These are phyloP conservation scores for Lagenaria siceraria DNA, from an alignment of 306 rosid species.

Conservation along the genomic window DNA sequence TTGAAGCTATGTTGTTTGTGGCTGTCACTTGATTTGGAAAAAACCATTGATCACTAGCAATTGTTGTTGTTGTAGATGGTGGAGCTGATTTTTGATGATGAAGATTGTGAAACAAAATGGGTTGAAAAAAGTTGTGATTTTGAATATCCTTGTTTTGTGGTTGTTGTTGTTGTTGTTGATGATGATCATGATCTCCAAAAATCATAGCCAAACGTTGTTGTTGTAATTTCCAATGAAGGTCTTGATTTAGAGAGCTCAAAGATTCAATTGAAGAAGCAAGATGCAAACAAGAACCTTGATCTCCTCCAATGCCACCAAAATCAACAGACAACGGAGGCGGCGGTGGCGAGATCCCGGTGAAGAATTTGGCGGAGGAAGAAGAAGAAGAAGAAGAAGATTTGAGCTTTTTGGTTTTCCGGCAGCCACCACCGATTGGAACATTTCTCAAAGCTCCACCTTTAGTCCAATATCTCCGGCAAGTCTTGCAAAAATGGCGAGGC, in stretches of 20 bases:
- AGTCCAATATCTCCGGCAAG: conserved; percentile 94
- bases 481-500: conserved; percentile 92
- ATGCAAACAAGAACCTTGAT: neutral
- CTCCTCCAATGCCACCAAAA: conserved; percentile 26
- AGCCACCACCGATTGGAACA: conserved; percentile 90
- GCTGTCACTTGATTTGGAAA: neutral
- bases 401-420: conserved; percentile 76
- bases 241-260: conserved; percentile 80
- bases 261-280: conserved; percentile 73
- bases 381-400: conserved; percentile 24
- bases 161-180: conserved; percentile 8
- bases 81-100: neutral
- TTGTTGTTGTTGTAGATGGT: neutral
- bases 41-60: neutral
- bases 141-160: conserved; percentile 20
- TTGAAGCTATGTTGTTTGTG: neutral
- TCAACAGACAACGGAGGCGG: conserved; percentile 48
- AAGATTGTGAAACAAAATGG: conserved; percentile 52
- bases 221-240: conserved; percentile 91
- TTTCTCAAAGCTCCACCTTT: conserved; percentile 84
- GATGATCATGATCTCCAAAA: conserved; percentile 36
- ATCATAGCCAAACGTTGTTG: conserved; percentile 72
- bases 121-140: conserved; percentile 28
- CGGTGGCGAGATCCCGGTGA: conserved; percentile 21
- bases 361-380: conserved; percentile 3